Percentiles rank a stretch among this genome's conserved stretches.
phyloP scores from a whole-genome alignment of 441 rosid species.

The Brassica hybrid region DNA sequence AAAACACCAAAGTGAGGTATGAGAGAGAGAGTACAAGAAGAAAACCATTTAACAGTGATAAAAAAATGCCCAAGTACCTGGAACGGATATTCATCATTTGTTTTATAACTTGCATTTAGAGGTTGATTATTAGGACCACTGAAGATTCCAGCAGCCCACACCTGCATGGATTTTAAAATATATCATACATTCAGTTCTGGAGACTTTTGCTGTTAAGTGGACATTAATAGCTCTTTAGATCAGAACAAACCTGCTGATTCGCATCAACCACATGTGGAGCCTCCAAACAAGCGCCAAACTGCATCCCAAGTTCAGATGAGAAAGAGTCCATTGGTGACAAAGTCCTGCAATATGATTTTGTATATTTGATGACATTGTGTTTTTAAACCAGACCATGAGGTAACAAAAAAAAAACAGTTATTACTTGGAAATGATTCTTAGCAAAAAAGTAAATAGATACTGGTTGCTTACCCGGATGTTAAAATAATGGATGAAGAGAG shows the following conservation, averaged over 20 bases:
- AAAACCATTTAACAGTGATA: neutral
- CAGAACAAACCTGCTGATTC: neutral
- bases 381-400: neutral
- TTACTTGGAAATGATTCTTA: neutral
- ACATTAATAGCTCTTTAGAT: neutral
- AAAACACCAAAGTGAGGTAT: neutral
- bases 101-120: constrained; percentile 5
- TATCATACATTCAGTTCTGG: neutral
- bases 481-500: constrained; percentile 2
- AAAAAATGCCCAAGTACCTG: neutral
- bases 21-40: neutral
- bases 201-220: neutral
- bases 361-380: neutral
- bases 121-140: neutral
- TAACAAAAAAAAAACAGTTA: neutral
- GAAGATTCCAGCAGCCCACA: neutral
- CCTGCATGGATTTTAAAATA: neutral
- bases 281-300: neutral
- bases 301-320: neutral
- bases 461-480: constrained; percentile 1
- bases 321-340: constrained; percentile 4
- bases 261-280: constrained; percentile 1
- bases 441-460: neutral
- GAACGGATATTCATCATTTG: neutral
- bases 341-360: neutral